Conservation (phyloP, 352 stramenopile genomes). For the Globisporangium echinulatum region DNA sequence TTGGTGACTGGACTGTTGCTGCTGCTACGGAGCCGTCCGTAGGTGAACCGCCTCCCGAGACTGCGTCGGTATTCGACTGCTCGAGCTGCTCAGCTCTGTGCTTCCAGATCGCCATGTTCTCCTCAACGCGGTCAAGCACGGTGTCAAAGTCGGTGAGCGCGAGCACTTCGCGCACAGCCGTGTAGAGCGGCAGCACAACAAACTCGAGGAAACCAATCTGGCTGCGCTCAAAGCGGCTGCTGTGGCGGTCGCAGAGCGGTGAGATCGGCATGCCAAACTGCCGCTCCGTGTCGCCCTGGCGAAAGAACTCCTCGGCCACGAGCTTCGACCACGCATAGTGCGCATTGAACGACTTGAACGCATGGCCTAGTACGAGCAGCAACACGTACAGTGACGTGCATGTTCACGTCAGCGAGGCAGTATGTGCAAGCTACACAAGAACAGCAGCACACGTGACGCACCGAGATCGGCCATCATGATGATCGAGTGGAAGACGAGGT, state of each 20-base stretch:
- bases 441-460: neutral
- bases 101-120: slow-evolving; percentile 48
- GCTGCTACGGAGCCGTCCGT: neutral
- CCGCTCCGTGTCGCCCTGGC: slow-evolving; percentile 53
- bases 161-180: slow-evolving; percentile 39
- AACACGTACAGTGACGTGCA: too few relatives aligned
- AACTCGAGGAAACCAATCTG: slow-evolving; percentile 76
- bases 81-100: slow-evolving; percentile 10
- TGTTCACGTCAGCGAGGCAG: too few relatives aligned
- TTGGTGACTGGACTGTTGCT: neutral
- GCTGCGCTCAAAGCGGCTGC: slow-evolving; percentile 51
- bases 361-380: slow-evolving; percentile 21
- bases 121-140: slow-evolving; percentile 36
- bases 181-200: slow-evolving; percentile 62
- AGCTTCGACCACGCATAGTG: slow-evolving; percentile 57
- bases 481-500: slow-evolving; percentile 55
- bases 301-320: slow-evolving; percentile 64
- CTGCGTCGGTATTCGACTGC: neutral
- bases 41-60: neutral
- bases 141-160: slow-evolving; percentile 34
- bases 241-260: slow-evolving; percentile 51
- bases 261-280: slow-evolving; percentile 53
- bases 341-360: slow-evolving; percentile 51
- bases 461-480: slow-evolving; percentile 75
- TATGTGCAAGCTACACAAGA: too few relatives aligned